Base-by-base conservation (phyloP, 768 basidiomycete genomes). In the Tubosaeta brunneosetosa region DNA sequence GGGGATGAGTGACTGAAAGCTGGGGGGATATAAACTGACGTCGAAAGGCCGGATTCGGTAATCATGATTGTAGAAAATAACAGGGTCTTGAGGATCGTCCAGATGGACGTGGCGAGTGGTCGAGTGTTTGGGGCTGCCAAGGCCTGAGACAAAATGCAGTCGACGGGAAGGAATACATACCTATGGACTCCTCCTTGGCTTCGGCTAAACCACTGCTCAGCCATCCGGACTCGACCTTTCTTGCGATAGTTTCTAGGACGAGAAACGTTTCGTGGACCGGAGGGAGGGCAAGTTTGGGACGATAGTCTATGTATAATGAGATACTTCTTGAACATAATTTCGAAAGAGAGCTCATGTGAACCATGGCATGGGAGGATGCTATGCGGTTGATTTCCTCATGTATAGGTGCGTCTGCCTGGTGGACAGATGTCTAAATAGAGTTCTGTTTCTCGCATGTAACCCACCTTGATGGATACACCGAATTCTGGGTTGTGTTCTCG, bases 61-160 rank as follows among this genome's bases (percentile, higher is more conserved):
- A 91, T 66, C 83, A 90, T 85, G 41, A 91, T 73, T 3, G 69
- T 79, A 26, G 80, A 78, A 67, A 92, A 92, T n/a, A 92, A 72
- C 0, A 89, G 64, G 0, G 84, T 88, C 67, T 91, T 92, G 61
- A 90, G 74, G 25, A 79, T 74, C 2, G 72, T 71, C 90, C 89
- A 92, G 9, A 84, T 73, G 25, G 74, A 68, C n/a, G 73, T 75
- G 3, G 74, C 64, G 17, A 80, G 53, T 25, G 74, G 72, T 29
- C 71, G 76, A 0, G 77, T 74, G 33, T 75, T 75, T 14, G 72
- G 67, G 8, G 73, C 80, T 81, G 53, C 37, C 31, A 43, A 33
- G 33, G 48, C 0, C 25, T 66, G 51, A 66, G 58, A 42, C 13
- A 12, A 29, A 7, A 16, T 5, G 16, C 0, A 9, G 10, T 32